Conservation (phyloP, 129 eudicot species). For the Apium graveolens region DNA sequence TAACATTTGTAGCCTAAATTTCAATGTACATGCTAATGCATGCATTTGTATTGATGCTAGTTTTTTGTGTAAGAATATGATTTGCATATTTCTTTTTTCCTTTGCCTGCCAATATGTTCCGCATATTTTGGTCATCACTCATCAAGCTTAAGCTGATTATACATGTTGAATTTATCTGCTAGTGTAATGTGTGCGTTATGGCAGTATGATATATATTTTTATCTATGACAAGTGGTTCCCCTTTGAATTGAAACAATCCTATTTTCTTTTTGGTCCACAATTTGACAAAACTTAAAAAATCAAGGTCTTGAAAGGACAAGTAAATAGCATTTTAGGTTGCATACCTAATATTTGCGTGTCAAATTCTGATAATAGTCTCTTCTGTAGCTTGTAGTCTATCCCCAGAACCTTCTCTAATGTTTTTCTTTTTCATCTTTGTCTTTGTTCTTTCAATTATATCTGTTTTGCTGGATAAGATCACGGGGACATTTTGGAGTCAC, state of each 20-base stretch:
- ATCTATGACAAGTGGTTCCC: background rate
- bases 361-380: background rate
- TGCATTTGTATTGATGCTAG: constrained; percentile 1
- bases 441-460: background rate
- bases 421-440: background rate
- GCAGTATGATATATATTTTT: background rate
- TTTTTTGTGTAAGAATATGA: background rate
- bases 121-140: background rate
- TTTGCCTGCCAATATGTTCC: background rate
- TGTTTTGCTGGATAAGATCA: background rate
- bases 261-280: background rate
- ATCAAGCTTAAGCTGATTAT: background rate
- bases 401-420: background rate
- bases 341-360: background rate
- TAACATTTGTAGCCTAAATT: background rate
- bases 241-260: no score
- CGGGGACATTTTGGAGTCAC: background rate
- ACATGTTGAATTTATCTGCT: background rate
- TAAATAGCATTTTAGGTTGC: background rate
- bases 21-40: background rate
- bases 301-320: background rate
- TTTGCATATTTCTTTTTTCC: background rate
- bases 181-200: background rate
- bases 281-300: background rate
- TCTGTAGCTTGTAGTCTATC: background rate